Conservation (phyloP, 179 eudicot genomes). For the Heliamphora pulchella region DNA sequence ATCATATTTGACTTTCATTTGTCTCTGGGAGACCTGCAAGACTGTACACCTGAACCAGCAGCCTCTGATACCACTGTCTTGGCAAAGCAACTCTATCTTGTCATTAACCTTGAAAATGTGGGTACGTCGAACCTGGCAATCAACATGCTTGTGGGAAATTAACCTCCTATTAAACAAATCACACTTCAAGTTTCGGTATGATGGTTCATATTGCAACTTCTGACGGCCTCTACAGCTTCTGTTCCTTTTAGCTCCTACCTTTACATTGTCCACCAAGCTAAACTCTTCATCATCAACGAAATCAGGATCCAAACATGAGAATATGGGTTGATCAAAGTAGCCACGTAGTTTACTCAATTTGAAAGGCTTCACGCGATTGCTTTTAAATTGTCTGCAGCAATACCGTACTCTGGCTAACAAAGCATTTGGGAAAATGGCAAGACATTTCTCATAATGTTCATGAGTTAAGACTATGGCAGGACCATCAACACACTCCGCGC, state of each 20-base stretch:
- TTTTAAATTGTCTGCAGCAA: slow-evolving; percentile 78
- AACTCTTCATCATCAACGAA: slow-evolving; percentile 45
- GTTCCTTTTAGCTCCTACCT: slow-evolving; percentile 57
- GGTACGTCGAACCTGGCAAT: slow-evolving; percentile 23
- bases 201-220: slow-evolving; percentile 22
- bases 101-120: slow-evolving; percentile 45
- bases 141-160: slow-evolving; percentile 33
- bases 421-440: slow-evolving; percentile 43
- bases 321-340: slow-evolving; percentile 68
- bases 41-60: slow-evolving; percentile 97
- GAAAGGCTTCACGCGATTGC: slow-evolving; percentile 73
- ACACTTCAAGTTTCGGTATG: slow-evolving; percentile 33
- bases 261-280: slow-evolving; percentile 40
- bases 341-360: slow-evolving; percentile 78
- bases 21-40: slow-evolving; percentile 55
- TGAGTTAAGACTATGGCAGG: slow-evolving; percentile 80
- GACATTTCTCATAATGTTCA: slow-evolving; percentile 77
- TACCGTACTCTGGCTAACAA: slow-evolving; percentile 60
- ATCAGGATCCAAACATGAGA: slow-evolving; percentile 58
- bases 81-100: slow-evolving; percentile 73
- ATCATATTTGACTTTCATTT: slow-evolving; percentile 65
- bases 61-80: slow-evolving; percentile 93
- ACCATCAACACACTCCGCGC: slow-evolving; percentile 96
- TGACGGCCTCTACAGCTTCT: slow-evolving; percentile 34
- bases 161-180: slow-evolving; percentile 30